Conservation (phyloP, 495 filamentous ascomycete species). For the Oleoguttula mirabilis region DNA sequence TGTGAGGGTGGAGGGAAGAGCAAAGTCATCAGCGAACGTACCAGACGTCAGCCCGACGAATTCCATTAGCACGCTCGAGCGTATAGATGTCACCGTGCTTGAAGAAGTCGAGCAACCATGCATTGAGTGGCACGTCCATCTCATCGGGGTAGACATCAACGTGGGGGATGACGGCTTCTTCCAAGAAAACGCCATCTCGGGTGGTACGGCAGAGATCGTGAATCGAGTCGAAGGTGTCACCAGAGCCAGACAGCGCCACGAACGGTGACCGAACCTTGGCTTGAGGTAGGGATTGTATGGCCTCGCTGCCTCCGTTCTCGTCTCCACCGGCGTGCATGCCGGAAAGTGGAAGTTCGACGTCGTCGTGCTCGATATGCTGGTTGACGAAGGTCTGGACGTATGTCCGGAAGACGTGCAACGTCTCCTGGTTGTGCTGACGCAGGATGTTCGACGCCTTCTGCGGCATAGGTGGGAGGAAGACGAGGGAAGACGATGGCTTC, state of each 20-base stretch:
- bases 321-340: constrained; percentile 34
- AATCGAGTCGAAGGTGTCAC: constrained; percentile 49
- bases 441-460: constrained; percentile 42
- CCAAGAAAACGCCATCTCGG: constrained; percentile 56
- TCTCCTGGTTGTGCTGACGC: constrained; percentile 47
- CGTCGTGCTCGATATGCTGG: constrained; percentile 44
- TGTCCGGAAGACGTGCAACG: constrained; percentile 47
- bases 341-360: constrained; percentile 48
- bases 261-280: constrained; percentile 51
- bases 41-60: constrained; percentile 55
- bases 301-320: not conserved
- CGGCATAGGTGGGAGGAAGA: constrained; percentile 53
- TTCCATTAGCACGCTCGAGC: constrained; percentile 45
- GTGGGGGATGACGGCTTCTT: constrained; percentile 57
- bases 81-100: constrained; percentile 49
- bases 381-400: constrained; percentile 58
- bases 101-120: constrained; percentile 65
- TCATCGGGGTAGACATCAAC: constrained; percentile 45
- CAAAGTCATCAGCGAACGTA: too few relatives aligned
- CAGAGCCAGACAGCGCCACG: constrained; percentile 55
- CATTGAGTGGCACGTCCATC: constrained; percentile 43
- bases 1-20: too few relatives aligned
- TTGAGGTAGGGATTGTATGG: constrained; percentile 16
- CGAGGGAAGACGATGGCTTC: constrained; percentile 44
- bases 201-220: constrained; percentile 50